Evolutionary conservation across 192 early-diverging fungal genomes (phyloP), one percentile per base, ranked within the genome.

Genomic region (Coemansia sp.): DNA sequence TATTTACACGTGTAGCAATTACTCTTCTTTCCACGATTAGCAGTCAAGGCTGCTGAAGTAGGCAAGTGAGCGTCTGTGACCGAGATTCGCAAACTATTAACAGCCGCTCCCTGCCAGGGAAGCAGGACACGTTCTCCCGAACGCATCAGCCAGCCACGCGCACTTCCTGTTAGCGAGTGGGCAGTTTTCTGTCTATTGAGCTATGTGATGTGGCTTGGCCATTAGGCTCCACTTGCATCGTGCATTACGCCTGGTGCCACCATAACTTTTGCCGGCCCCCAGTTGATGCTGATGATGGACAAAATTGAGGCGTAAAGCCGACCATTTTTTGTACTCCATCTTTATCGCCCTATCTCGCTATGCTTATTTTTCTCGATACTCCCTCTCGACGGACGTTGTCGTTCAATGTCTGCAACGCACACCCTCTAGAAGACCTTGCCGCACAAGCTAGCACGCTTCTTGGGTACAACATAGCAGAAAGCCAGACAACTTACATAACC

Each of bases 331-430:
- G 26, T 28, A 38, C 7, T 33, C 39, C 20, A 16, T 20, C 2
- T 60, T 40, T 37, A 23, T 21, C 42, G 18, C 28, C 34, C 6
- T 13, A 38, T 33, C 37, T 51, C 38, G 9, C 43, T 2, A 82
- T 82, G 79, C 70, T 66, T 40, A 56, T 76, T 21, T 23, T 76
- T 18, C 63, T 75, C 23, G 70, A 72, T 20, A 63, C 66, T 14
- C 70, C 79, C 0, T 39, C 53, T 31, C 33, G 38, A 40, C 62
- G 43, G 16, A 67, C 70, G 6, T 16, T 63, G 8, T 18, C 63
- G 5, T 75, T 76, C 28, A 37, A 50, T 23, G 70, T 82, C 3
- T 76, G 79, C 38, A 36, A 59, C 38, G 2, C 33, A 7, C 66
- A 20, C 21, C 79, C 79, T 9, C 64, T 76, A 24, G 56, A 51